phyloP scores from a whole-genome alignment of 495 filamentous ascomycete genomes.

The Podospora sp. region DNA sequence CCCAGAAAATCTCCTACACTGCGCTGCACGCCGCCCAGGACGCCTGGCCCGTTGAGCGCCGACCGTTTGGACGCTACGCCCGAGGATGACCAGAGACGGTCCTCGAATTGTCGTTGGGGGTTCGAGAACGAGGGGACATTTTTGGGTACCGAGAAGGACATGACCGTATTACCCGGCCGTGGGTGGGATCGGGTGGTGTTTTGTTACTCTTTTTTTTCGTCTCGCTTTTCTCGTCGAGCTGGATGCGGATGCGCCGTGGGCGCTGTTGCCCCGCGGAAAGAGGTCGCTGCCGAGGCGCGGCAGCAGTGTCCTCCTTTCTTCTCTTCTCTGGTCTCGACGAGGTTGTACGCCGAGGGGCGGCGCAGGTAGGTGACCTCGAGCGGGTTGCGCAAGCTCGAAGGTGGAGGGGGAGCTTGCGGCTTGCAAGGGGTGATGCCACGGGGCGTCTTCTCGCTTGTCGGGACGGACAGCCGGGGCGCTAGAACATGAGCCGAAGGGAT shows the following conservation, averaged over 20 bases:
- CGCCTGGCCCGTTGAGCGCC: slow-evolving; percentile 36
- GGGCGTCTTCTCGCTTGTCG: neutral
- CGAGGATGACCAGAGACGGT: slow-evolving; percentile 64
- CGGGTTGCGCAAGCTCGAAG: neutral
- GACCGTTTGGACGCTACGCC: slow-evolving; percentile 22
- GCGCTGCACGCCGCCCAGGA: slow-evolving; percentile 51
- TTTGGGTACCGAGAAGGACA: slow-evolving; percentile 68
- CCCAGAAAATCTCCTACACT: slow-evolving; percentile 49
- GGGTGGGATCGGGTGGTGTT: neutral
- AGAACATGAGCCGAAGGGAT: neutral
- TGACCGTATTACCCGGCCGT: slow-evolving; percentile 44
- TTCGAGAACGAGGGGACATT: slow-evolving; percentile 72
- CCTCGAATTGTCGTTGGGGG: slow-evolving; percentile 68
- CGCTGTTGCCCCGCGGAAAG: neutral
- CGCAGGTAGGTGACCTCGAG: neutral
- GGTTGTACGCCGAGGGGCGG: neutral
- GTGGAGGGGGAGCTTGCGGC: neutral
- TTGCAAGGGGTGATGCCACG: neutral
- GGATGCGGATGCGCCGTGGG: neutral
- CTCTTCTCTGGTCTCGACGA: neutral
- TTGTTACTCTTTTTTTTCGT: too few species aligned
- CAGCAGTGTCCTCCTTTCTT: neutral
- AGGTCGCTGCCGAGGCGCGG: neutral
- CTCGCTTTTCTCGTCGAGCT: slow-evolving; percentile 39
- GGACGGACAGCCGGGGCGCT: neutral